Percentiles rank a stretch among this genome's conserved stretches.
These are phyloP conservation scores for Cutaneotrichosporon arboriforme DNA, from an alignment of 1,284 basidiomycete species.

Conservation along the genomic window DNA sequence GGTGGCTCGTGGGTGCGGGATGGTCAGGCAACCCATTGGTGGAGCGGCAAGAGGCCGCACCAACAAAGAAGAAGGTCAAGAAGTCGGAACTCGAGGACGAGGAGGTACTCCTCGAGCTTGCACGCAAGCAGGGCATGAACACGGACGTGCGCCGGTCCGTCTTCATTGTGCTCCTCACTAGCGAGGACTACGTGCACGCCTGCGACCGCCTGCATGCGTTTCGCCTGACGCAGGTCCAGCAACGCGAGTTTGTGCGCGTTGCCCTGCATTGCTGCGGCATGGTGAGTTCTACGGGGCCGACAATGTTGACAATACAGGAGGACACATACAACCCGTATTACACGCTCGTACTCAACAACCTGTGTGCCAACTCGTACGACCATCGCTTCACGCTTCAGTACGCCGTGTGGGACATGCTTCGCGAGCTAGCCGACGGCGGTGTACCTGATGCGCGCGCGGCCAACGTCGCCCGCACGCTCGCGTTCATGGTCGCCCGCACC, in stretches of 20 bases:
- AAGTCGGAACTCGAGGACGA: constrained; percentile 43
- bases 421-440: constrained; percentile 72
- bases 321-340: constrained; percentile 94
- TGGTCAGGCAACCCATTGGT: constrained; percentile 89
- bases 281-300: constrained; percentile 52
- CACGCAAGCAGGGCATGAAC: constrained; percentile 95
- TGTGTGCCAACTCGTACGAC: constrained; percentile 51
- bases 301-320: constrained; percentile 56
- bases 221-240: constrained; percentile 80
- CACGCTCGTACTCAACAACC: constrained; percentile 72
- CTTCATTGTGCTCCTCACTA: constrained; percentile 90
- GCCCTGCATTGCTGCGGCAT: constrained; percentile 89
- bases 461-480: constrained; percentile 65
- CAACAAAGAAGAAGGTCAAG: constrained; percentile 6
- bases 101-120: constrained; percentile 66
- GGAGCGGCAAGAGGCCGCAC: constrained; percentile 47
- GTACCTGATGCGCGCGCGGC: constrained; percentile 25
- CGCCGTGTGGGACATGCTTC: constrained; percentile 93
- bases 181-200: constrained; percentile 93
- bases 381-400: constrained; percentile 92
- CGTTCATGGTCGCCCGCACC: constrained; percentile 76
- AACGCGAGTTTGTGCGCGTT: constrained; percentile 89
- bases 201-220: constrained; percentile 78
- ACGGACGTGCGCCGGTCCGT: constrained; percentile 87
- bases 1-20: constrained; percentile 97